These are phyloP conservation scores for Emmonsiellopsis sp. DNA, from an alignment of 2,329 filamentous ascomycete species.

Conservation along the genomic window DNA sequence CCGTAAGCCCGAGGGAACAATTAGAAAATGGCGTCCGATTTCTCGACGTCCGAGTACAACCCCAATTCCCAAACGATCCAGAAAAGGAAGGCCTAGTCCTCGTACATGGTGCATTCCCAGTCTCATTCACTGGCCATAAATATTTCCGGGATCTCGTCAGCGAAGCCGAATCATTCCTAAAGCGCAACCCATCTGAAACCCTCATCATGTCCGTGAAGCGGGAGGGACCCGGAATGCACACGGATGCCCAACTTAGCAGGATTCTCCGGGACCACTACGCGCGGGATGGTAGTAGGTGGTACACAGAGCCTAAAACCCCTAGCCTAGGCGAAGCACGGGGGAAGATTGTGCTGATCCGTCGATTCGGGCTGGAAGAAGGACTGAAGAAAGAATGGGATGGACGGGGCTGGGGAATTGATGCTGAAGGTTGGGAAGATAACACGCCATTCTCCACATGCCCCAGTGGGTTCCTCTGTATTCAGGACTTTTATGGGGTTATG, in stretches of 20 bases:
- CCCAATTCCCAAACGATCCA: slow-evolving; percentile 46
- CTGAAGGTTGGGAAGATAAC: slow-evolving; percentile 74
- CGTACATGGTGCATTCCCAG: slow-evolving; percentile 83
- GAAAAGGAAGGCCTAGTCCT: slow-evolving; percentile 62
- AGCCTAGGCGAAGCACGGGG: slow-evolving; percentile 69
- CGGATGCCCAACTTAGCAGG: slow-evolving; percentile 66
- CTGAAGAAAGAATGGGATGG: slow-evolving; percentile 38
- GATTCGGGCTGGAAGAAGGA: slow-evolving; percentile 56
- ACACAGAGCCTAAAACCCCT: slow-evolving; percentile 66
- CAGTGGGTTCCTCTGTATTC: slow-evolving; percentile 68
- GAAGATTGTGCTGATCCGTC: slow-evolving; percentile 72
- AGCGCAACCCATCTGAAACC: slow-evolving; percentile 67
- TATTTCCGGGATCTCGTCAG: slow-evolving; percentile 66
- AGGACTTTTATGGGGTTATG: slow-evolving; percentile 88
- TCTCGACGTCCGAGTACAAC: slow-evolving; percentile 79
- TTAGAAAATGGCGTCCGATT: slow-evolving; percentile 87
- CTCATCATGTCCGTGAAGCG: slow-evolving; percentile 83
- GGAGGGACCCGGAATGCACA: slow-evolving; percentile 73
- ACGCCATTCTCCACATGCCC: slow-evolving; percentile 62
- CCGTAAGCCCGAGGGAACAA: slow-evolving; percentile 65
- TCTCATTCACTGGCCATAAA: slow-evolving; percentile 72
- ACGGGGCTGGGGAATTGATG: slow-evolving; percentile 49
- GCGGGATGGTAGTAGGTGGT: slow-evolving; percentile 55
- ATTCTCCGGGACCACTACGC: slow-evolving; percentile 68
- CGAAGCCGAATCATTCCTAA: slow-evolving; percentile 65